Conservation (phyloP, 768 basidiomycete genomes). For the Serendipita sp. region DNA sequence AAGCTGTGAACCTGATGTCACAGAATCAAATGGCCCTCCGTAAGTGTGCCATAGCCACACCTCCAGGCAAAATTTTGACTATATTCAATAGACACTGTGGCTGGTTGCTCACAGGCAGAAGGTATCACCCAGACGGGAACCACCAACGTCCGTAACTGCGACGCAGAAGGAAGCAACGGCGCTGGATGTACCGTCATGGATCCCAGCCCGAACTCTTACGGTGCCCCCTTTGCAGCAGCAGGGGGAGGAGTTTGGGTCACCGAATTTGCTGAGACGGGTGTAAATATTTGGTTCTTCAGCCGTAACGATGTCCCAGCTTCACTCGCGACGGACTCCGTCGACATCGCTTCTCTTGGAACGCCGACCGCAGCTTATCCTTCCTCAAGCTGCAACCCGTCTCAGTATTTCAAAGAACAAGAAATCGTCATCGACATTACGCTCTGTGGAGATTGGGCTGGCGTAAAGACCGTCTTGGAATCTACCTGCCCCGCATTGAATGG, state of each 20-base stretch:
- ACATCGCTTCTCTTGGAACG: conserved; percentile 34
- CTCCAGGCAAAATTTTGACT: neutral
- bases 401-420: conserved; percentile 19
- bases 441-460: conserved; percentile 12
- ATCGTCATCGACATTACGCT: conserved; percentile 13
- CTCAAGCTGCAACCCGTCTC: conserved; percentile 26
- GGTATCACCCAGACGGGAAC: conserved; percentile 19
- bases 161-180: conserved; percentile 42
- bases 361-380: conserved; percentile 55
- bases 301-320: conserved; percentile 32
- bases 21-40: conserved; percentile 62
- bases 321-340: conserved; percentile 32
- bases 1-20: conserved; percentile 42
- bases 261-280: conserved; percentile 47
- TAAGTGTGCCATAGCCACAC: conserved; percentile 21
- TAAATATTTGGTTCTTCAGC: conserved; percentile 16
- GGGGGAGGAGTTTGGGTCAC: conserved; percentile 66
- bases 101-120: neutral
- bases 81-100: neutral
- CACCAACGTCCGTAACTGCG: conserved; percentile 20
- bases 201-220: conserved; percentile 40
- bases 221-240: conserved; percentile 43
- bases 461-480: conserved; percentile 1
- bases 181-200: conserved; percentile 38
- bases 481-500: conserved; percentile 7